phyloP scores from a whole-genome alignment of 495 filamentous ascomycete species.

The Aspergillus mulundensis region DNA sequence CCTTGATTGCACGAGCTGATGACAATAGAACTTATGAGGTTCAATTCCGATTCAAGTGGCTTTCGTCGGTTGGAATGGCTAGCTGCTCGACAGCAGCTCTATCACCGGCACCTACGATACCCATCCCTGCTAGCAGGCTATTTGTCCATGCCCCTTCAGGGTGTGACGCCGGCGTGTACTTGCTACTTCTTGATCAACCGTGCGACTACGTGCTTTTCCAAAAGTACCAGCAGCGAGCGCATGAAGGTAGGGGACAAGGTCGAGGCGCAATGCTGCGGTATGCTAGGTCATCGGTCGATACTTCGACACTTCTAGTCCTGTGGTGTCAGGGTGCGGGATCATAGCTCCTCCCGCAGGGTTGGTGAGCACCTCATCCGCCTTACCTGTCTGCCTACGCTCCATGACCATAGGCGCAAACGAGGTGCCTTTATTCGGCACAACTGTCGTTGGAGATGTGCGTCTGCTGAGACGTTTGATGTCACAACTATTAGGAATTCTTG shows the following conservation, averaged over 20 bases:
- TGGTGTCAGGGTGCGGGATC: background rate
- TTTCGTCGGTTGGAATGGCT: background rate
- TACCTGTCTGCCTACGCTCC: background rate
- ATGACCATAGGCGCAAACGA: background rate
- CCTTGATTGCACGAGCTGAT: constrained; percentile 5
- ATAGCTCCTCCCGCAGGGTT: background rate
- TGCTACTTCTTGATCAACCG: background rate
- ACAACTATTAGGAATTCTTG: background rate
- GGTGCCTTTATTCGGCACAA: background rate
- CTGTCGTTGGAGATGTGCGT: background rate
- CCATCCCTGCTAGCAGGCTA: background rate
- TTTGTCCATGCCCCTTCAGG: background rate
- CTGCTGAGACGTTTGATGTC: constrained; percentile 9
- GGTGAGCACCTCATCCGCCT: background rate
- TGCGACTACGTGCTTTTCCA: background rate
- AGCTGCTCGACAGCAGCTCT: background rate
- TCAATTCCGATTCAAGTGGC: background rate
- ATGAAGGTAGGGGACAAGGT: background rate
- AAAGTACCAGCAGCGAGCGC: background rate
- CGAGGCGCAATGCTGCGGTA: background rate
- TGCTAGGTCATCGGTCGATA: background rate
- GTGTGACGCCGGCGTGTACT: background rate
- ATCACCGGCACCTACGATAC: background rate
- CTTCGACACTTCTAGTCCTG: background rate
- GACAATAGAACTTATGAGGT: constrained; percentile 7